Evolutionary conservation across 2,329 filamentous ascomycete genomes (phyloP).

Genomic region (Aureobasidium lini): DNA sequence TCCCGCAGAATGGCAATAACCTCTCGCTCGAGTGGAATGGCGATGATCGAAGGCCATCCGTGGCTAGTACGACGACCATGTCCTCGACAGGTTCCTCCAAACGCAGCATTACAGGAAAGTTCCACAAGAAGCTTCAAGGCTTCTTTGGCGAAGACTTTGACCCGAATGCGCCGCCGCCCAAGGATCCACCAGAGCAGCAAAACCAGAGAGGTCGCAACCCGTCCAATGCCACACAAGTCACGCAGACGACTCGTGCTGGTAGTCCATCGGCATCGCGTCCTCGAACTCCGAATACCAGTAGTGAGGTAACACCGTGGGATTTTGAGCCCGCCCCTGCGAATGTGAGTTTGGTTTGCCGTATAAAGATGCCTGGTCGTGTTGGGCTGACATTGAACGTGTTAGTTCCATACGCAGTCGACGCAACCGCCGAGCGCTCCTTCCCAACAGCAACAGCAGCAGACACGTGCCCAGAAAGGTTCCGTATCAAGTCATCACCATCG

Average conservation of each 20-base stretch:
- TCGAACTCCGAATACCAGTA: slow-evolving; percentile 52
- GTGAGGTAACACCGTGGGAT: slow-evolving; percentile 94
- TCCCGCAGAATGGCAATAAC: slow-evolving; percentile 43
- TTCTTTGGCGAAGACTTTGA: slow-evolving; percentile 90
- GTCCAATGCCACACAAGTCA: slow-evolving; percentile 5
- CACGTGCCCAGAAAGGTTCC: slow-evolving; percentile 2
- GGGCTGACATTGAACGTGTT: not conserved
- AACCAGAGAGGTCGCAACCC: slow-evolving; percentile 7
- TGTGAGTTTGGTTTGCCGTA: not conserved
- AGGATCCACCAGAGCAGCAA: not conserved
- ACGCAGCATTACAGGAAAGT: slow-evolving; percentile 47
- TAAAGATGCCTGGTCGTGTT: not conserved
- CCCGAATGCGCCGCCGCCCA: slow-evolving; percentile 43
- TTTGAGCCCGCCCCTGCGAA: slow-evolving; percentile 53
- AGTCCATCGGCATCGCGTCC: slow-evolving; percentile 73
- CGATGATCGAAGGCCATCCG: slow-evolving; percentile 77
- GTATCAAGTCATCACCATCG: slow-evolving; percentile 29
- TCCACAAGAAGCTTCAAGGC: slow-evolving; percentile 74
- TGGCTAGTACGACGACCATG: slow-evolving; percentile 77
- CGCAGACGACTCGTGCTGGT: slow-evolving; percentile 43
- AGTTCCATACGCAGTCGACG: not conserved
- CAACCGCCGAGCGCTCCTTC: not conserved
- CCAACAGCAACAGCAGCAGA: not conserved
- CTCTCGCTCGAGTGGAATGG: slow-evolving; percentile 35
- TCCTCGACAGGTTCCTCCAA: slow-evolving; percentile 74